Conservation (phyloP, 257 asterid species). For the Solanum pimpinellifolium region DNA sequence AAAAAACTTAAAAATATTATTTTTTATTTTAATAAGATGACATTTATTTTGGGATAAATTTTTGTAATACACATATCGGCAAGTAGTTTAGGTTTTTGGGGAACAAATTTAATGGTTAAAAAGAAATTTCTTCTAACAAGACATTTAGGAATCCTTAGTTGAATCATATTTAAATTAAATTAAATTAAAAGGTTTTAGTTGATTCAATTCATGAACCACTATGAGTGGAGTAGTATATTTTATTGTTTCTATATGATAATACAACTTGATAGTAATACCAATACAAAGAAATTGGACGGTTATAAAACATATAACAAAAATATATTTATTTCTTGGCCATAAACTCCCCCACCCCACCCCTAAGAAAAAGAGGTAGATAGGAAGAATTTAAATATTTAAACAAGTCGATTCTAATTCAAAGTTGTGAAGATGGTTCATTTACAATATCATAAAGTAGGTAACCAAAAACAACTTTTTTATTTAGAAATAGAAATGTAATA, state of each 20-base stretch:
- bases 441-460: background rate
- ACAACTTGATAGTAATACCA: background rate
- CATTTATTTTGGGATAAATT: background rate
- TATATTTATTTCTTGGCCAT: background rate
- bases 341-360: background rate
- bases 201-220: background rate
- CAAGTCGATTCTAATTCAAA: background rate
- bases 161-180: background rate
- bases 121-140: too few species aligned
- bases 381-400: background rate
- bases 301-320: background rate
- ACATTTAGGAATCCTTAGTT: too few species aligned
- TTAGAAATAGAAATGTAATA: background rate
- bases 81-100: too few species aligned
- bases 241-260: background rate
- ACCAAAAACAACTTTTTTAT: background rate
- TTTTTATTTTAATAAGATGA: too few species aligned
- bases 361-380: background rate
- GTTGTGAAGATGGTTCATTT: background rate
- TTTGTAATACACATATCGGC: too few species aligned
- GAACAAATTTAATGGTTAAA: background rate
- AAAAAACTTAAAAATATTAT: rapidly evolving
- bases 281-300: background rate
- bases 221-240: background rate
- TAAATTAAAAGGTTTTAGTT: background rate